These are phyloP conservation scores for Penicillium thymicola DNA, from an alignment of 2,329 filamentous ascomycete genomes.

Conservation along the genomic window DNA sequence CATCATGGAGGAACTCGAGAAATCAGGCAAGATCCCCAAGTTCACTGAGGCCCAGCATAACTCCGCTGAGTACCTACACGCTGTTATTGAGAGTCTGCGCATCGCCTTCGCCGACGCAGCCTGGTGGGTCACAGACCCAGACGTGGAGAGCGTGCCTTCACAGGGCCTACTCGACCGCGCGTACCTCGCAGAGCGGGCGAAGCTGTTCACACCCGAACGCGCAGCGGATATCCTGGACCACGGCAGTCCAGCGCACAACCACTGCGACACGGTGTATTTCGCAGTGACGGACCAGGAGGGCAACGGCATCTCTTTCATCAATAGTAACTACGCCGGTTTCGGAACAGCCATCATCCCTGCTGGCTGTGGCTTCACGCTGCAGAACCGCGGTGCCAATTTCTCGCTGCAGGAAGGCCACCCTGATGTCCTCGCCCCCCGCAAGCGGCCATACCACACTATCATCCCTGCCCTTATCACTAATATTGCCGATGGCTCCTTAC, in stretches of 20 bases:
- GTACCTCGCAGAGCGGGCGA: slow-evolving; percentile 70
- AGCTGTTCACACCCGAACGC: slow-evolving; percentile 57
- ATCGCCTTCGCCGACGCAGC: slow-evolving; percentile 85
- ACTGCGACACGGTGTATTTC: slow-evolving; percentile 94
- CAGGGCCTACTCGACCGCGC: slow-evolving; percentile 64
- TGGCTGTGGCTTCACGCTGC: slow-evolving; percentile 87
- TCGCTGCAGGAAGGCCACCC: slow-evolving; percentile 66
- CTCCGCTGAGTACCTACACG: slow-evolving; percentile 75
- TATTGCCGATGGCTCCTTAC: slow-evolving; percentile 65
- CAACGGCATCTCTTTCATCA: slow-evolving; percentile 95
- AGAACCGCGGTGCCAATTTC: slow-evolving; percentile 91
- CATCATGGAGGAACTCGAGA: slow-evolving; percentile 82
- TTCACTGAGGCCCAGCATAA: slow-evolving; percentile 73
- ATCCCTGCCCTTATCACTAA: slow-evolving; percentile 91
- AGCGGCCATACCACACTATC: slow-evolving; percentile 95
- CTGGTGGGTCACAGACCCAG: slow-evolving; percentile 88
- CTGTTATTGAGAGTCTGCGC: slow-evolving; percentile 79
- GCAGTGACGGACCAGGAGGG: slow-evolving; percentile 75
- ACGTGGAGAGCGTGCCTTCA: slow-evolving; percentile 61
- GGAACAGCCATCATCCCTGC: slow-evolving; percentile 81
- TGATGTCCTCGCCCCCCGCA: slow-evolving; percentile 74
- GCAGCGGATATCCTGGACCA: slow-evolving; percentile 57
- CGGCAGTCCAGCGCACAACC: slow-evolving; percentile 79
- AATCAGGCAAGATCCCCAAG: slow-evolving; percentile 66
- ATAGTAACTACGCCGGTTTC: slow-evolving; percentile 85